These are phyloP conservation scores for Prunella vulgaris DNA, from an alignment of 257 asterid genomes.

Conservation along the genomic window DNA sequence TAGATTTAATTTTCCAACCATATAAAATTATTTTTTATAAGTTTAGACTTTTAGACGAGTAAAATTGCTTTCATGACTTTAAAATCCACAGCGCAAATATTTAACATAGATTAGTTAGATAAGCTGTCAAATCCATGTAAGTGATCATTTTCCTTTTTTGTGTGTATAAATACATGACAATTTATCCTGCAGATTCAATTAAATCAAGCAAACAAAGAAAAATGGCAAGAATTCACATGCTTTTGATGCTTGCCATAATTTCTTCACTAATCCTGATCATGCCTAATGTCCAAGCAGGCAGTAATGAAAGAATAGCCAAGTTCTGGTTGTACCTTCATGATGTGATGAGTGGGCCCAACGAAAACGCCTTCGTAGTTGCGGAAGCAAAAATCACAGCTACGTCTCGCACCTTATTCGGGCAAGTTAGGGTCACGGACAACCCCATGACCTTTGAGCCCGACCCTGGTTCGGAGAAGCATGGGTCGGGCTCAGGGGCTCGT, in stretches of 20 bases:
- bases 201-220: background rate
- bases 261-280: background rate
- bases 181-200: too few relatives aligned
- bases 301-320: background rate
- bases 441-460: background rate
- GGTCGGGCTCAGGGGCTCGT: conserved; percentile 7
- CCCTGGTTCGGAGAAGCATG: background rate
- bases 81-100: too few relatives aligned
- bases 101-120: too few relatives aligned
- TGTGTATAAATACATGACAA: too few relatives aligned
- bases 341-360: background rate
- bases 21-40: too few relatives aligned
- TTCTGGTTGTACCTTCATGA: background rate
- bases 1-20: too few relatives aligned
- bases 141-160: too few relatives aligned
- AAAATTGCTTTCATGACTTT: too few relatives aligned
- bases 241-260: background rate
- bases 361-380: conserved; percentile 5
- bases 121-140: too few relatives aligned
- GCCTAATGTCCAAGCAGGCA: background rate
- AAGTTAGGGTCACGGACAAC: background rate
- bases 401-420: conserved; percentile 7
- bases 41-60: too few relatives aligned
- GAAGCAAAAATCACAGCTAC: background rate
- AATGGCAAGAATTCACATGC: background rate